A percentile compares a stretch with the other conserved stretches of the same genome.
phyloP scores from a whole-genome alignment of 495 filamentous ascomycete species.

The Sordaria brevicollis region DNA sequence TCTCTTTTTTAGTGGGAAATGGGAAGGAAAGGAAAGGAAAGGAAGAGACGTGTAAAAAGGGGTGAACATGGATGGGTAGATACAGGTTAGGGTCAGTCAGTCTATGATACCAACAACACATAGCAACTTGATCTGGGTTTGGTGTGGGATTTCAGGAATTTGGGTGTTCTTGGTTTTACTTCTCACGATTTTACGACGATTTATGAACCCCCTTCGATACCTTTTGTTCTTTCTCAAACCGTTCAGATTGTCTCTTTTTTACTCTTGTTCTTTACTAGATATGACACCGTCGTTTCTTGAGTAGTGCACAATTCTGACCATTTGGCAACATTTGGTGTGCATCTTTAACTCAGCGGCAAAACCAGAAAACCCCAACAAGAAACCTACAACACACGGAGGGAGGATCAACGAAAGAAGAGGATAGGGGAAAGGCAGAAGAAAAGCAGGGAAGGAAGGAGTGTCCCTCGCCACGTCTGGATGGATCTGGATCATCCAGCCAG shows the following conservation, averaged over 20 bases:
- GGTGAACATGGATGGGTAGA: not conserved
- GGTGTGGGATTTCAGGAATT: not conserved
- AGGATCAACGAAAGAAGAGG: not conserved
- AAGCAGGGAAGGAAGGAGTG: not conserved
- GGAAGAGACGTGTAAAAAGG: not conserved
- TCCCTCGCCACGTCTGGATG: not conserved
- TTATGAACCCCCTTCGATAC: conserved; percentile 2
- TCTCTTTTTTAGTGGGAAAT: too few relatives aligned
- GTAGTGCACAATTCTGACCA: not conserved
- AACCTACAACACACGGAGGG: not conserved
- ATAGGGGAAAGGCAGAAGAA: too few relatives aligned
- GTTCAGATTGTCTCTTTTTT: not conserved
- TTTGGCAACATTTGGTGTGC: not conserved
- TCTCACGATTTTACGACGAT: conserved; percentile 1
- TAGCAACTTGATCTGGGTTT: not conserved
- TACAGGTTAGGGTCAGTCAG: not conserved
- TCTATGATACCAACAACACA: not conserved
- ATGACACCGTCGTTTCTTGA: not conserved
- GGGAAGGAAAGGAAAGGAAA: not conserved
- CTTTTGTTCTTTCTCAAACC: conserved; percentile 7
- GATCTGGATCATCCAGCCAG: not conserved
- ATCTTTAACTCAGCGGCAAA: not conserved
- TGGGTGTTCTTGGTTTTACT: not conserved
- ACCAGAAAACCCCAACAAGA: not conserved
- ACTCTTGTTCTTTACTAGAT: not conserved